Conservation (phyloP, 192 early-diverging fungal genomes). For the Podila minutissima region DNA sequence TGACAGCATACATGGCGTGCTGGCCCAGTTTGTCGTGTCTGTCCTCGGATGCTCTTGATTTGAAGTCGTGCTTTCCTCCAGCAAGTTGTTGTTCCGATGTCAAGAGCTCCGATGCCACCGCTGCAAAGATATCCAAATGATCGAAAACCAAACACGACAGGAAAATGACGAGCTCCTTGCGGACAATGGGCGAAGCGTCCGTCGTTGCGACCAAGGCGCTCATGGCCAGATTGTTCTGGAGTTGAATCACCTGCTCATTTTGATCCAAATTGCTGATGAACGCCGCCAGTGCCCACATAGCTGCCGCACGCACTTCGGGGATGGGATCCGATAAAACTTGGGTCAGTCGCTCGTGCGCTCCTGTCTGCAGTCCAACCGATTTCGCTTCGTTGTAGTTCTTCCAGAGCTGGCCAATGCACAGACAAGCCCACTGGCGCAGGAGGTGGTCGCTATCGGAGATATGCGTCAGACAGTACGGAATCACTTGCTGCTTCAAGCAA, state of each 20-base stretch:
- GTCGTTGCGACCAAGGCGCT: constrained; percentile 69
- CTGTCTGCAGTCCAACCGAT: constrained; percentile 65
- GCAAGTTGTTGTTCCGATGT: constrained; percentile 45
- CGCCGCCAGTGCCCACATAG: constrained; percentile 82
- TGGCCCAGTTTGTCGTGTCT: constrained; percentile 38
- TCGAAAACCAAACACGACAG: constrained; percentile 80
- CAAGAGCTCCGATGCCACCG: constrained; percentile 66
- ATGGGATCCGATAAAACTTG: constrained; percentile 71
- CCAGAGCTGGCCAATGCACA: constrained; percentile 91
- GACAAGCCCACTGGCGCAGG: constrained; percentile 88
- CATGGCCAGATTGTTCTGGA: constrained; percentile 80
- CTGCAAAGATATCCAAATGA: constrained; percentile 70
- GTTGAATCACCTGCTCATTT: constrained; percentile 73
- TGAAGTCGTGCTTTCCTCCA: constrained; percentile 55
- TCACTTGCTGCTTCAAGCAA: constrained; percentile 76
- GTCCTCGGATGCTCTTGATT: constrained; percentile 15
- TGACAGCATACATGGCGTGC: constrained; percentile 64
- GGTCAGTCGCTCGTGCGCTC: constrained; percentile 71
- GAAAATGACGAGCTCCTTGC: constrained; percentile 84
- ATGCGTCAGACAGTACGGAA: constrained; percentile 72
- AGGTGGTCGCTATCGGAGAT: constrained; percentile 77
- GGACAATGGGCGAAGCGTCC: constrained; percentile 91
- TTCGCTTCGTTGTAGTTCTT: constrained; percentile 79
- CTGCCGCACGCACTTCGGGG: constrained; percentile 85
- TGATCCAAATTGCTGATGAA: constrained; percentile 78